phyloP scores from a whole-genome alignment of 2,329 filamentous ascomycete genomes.

The Pseudopyricularia javanii region DNA sequence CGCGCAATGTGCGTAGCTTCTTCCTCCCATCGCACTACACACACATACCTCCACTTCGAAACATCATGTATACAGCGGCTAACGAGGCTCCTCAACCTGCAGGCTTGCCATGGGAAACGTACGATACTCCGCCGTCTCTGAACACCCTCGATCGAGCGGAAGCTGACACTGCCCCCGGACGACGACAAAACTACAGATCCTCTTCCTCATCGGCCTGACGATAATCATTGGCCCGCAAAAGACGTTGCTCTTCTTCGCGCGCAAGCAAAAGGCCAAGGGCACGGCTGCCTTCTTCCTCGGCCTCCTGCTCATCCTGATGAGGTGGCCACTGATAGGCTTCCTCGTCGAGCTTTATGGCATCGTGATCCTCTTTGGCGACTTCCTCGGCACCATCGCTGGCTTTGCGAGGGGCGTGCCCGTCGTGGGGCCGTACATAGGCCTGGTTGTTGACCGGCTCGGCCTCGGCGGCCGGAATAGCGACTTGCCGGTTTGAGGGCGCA shows the following conservation, averaged over 20 bases:
- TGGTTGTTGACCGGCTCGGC: conserved; percentile 57
- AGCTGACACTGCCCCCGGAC: not conserved
- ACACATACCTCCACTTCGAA: not conserved
- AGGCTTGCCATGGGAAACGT: conserved; percentile 98
- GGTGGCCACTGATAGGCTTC: conserved; percentile 89
- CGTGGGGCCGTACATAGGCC: conserved; percentile 74
- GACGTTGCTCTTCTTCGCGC: conserved; percentile 87
- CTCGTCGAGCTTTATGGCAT: conserved; percentile 86
- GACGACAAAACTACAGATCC: conserved; percentile 56
- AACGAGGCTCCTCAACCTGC: not conserved
- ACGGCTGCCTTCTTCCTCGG: conserved; percentile 79
- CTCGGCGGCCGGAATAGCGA: conserved; percentile 60
- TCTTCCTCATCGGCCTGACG: conserved; percentile 92
- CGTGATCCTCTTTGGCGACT: conserved; percentile 87
- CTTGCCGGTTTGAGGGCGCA: conserved; percentile 56
- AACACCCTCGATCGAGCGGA: conserved; percentile 2
- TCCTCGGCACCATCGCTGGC: conserved; percentile 80
- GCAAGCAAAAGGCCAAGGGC: conserved; percentile 83
- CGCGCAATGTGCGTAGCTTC: conserved; percentile 63
- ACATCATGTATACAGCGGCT: conserved; percentile 1
- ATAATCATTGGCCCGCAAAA: conserved; percentile 91
- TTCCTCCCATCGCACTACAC: not conserved
- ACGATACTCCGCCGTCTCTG: conserved; percentile 17
- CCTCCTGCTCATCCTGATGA: conserved; percentile 71
- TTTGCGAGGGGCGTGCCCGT: conserved; percentile 79